Conservation (phyloP, 805 yeast genomes). For the Sugiyamaella valdiviana region DNA sequence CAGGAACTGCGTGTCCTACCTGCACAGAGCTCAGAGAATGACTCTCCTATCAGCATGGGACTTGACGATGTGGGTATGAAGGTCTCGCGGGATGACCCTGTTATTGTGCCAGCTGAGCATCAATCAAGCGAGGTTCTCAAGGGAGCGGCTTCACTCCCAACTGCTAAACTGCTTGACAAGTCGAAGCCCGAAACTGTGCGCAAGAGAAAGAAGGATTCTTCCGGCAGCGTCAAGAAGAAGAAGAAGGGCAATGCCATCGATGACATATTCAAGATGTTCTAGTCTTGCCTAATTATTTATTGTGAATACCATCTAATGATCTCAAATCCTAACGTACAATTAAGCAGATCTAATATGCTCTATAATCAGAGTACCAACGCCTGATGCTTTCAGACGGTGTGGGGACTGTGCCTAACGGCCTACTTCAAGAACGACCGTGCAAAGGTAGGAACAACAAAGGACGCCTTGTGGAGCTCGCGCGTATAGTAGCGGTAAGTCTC, state of each 20-base stretch:
- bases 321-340: no score
- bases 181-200: neutral
- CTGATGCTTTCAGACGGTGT: no score
- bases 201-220: neutral
- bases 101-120: no score
- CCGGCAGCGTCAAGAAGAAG: constrained; percentile 31
- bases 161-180: neutral
- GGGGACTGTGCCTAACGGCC: neutral
- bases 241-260: constrained; percentile 58
- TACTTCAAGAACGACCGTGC: constrained; percentile 50
- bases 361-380: no score
- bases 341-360: no score
- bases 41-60: no score
- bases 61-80: neutral
- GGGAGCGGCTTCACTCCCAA: no score
- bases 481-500: constrained; percentile 75
- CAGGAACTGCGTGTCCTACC: neutral
- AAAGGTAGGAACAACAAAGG: constrained; percentile 89
- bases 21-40: neutral
- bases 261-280: constrained; percentile 57
- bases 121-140: no score
- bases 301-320: neutral
- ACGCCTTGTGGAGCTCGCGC: constrained; percentile 72
- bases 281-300: neutral
- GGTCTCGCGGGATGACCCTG: neutral